Evolutionary conservation across 2,329 filamentous ascomycete genomes (phyloP).

Genomic region (Pseudogymnoascus sp.): DNA sequence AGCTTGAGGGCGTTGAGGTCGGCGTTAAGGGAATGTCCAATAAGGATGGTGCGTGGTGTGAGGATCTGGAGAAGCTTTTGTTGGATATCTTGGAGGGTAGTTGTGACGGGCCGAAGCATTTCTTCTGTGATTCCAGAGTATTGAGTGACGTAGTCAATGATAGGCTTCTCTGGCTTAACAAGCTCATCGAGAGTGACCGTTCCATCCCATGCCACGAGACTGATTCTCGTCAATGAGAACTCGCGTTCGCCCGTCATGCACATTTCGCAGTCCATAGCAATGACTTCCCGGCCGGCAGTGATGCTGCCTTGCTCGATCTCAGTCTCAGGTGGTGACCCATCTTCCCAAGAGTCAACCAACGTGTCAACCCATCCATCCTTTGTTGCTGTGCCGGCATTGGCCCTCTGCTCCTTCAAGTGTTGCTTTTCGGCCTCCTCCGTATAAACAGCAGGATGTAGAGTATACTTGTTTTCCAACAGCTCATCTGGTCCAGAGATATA

Average conservation of each 20-base stretch:
- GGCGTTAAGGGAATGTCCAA: constrained; percentile 77
- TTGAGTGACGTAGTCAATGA: constrained; percentile 82
- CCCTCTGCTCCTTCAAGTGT: constrained; percentile 47
- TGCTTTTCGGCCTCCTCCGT: constrained; percentile 48
- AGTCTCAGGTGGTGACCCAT: constrained; percentile 60
- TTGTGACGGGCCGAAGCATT: constrained; percentile 77
- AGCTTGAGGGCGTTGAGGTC: constrained; percentile 79
- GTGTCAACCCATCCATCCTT: constrained; percentile 79
- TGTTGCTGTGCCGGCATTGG: constrained; percentile 41
- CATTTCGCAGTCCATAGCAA: constrained; percentile 96
- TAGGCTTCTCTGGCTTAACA: constrained; percentile 82
- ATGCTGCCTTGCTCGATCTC: constrained; percentile 76
- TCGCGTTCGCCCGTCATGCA: constrained; percentile 76
- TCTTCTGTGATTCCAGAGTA: constrained; percentile 88
- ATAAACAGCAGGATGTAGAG: constrained; percentile 73
- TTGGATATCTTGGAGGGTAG: constrained; percentile 78
- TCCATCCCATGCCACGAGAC: constrained; percentile 80
- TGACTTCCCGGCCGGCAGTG: constrained; percentile 70
- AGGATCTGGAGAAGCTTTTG: constrained; percentile 66
- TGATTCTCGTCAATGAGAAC: constrained; percentile 83
- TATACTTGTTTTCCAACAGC: constrained; percentile 75
- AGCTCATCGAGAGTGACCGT: constrained; percentile 78
- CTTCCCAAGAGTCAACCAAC: constrained; percentile 57
- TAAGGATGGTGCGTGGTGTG: constrained; percentile 63
- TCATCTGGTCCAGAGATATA: constrained; percentile 69